Percentiles rank a stretch among this genome's conserved stretches.
These are phyloP conservation scores for Choiromyces venosus DNA, from an alignment of 495 filamentous ascomycete genomes.

Conservation along the genomic window DNA sequence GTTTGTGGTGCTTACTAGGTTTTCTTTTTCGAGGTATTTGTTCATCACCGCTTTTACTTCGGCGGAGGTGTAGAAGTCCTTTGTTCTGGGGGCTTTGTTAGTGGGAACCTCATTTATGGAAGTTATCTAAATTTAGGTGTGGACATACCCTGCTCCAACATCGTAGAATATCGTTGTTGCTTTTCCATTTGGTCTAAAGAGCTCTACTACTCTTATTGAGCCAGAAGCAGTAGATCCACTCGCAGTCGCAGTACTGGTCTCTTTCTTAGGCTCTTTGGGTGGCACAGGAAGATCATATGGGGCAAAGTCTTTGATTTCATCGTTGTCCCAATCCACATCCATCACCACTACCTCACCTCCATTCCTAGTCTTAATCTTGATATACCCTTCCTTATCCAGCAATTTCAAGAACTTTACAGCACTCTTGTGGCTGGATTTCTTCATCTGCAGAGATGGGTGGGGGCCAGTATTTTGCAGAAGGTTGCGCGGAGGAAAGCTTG, in stretches of 20 bases:
- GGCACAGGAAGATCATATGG: slow-evolving; percentile 59
- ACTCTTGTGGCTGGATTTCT: slow-evolving; percentile 72
- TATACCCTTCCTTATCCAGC: slow-evolving; percentile 58
- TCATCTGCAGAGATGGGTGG: slow-evolving; percentile 59
- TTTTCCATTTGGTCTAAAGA: slow-evolving; percentile 38
- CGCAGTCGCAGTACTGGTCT: background rate
- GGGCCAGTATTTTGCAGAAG: slow-evolving; percentile 44
- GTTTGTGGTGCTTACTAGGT: slow-evolving; percentile 52
- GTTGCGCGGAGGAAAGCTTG: slow-evolving; percentile 48
- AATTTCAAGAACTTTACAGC: slow-evolving; percentile 68
- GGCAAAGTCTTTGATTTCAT: slow-evolving; percentile 52
- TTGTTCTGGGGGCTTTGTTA: slow-evolving; percentile 34
- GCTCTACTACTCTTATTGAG: slow-evolving; percentile 19
- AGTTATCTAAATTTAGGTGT: background rate
- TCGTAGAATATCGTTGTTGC: slow-evolving; percentile 25
- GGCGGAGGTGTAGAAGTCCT: slow-evolving; percentile 51
- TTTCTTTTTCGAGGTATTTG: slow-evolving; percentile 50
- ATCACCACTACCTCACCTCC: slow-evolving; percentile 61
- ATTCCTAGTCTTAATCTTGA: slow-evolving; percentile 62
- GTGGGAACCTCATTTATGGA: background rate
- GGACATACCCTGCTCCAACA: slow-evolving; percentile 23
- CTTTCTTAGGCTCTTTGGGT: slow-evolving; percentile 26
- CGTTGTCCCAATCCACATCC: slow-evolving; percentile 62
- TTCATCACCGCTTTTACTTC: slow-evolving; percentile 47
- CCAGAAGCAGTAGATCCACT: background rate